Evolutionary conservation across 257 asterid genomes (phyloP), one percentile per base, ranked within the genome.

Genomic region (Solanum peruvianum): DNA sequence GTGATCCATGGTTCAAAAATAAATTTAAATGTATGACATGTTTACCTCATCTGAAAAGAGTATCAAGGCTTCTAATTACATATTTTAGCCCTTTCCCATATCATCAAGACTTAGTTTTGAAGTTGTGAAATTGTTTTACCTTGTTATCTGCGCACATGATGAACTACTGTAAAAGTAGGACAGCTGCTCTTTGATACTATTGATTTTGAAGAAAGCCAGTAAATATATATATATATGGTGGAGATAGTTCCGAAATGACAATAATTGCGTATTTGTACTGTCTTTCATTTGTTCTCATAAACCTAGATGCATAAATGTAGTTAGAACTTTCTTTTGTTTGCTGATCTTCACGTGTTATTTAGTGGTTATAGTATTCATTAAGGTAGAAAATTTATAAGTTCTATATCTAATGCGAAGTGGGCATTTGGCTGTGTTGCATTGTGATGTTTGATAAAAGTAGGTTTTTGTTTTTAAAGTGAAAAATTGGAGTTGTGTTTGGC

Each of bases 1-100:
- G 85, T 89, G 89, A 91, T 90, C 91, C 88, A 86, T 88, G 88
- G 86, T 90, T 90, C 88, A 82, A 89, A 87, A 90, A 85, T 27
- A 44, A 85, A 69, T 62, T 71, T 86, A 29, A n/a, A 70, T 49
- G n/a, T 49, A 49, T 81, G 85, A 20, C 85, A 29, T 49, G 85
- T 73, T 76, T 76, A 76, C 52, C 60, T 42, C 60, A 42, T 42
- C 58, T 76, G 83, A 25, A 23, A n/a, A 76, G 60, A 76, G 83
- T 49, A 81, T 78, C 69, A 1, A 47, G 85, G 69, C 67, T 81
- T 47, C 44, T 41, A 18, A 6, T 47, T 45, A 47, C 67, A 45
- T 47, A 18, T 49, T 49, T 44, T 81, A 29, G 69, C 62, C 85
- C 85, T 81, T 81, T 49, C 44, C 29, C 0, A 29, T 18, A 25